Conservation (phyloP, 805 yeast genomes). For the Pichia rugopelliculosa region DNA sequence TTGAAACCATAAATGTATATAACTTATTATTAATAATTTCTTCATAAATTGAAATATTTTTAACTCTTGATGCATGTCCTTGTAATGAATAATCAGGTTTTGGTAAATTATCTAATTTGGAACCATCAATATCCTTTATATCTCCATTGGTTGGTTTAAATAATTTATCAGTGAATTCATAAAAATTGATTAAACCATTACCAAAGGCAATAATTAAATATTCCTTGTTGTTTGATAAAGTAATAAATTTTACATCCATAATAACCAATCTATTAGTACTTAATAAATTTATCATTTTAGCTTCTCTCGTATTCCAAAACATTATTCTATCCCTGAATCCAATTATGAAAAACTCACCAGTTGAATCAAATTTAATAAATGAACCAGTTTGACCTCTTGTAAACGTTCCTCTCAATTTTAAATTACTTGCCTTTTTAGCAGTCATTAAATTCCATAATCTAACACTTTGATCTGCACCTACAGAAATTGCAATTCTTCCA, state of each 20-base stretch:
- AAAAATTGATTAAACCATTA: conserved; percentile 63
- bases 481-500: conserved; percentile 85
- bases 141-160: conserved; percentile 10
- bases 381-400: conserved; percentile 46
- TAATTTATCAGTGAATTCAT: conserved; percentile 32
- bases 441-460: conserved; percentile 97
- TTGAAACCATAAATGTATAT: conserved; percentile 53
- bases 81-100: conserved; percentile 52
- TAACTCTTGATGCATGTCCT: conserved; percentile 84
- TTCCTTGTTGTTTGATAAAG: conserved; percentile 37
- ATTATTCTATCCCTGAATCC: conserved; percentile 62
- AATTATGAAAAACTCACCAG: conserved; percentile 71
- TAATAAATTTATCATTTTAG: conserved; percentile 45
- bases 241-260: conserved; percentile 56
- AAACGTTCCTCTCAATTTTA: conserved; percentile 65
- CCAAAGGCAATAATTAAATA: conserved; percentile 61
- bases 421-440: conserved; percentile 80
- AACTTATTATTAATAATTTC: conserved; percentile 29
- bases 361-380: conserved; percentile 29
- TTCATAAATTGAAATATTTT: conserved; percentile 56
- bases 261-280: conserved; percentile 42
- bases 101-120: conserved; percentile 13
- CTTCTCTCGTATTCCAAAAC: conserved; percentile 56
- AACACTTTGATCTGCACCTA: conserved; percentile 76
- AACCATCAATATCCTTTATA: conserved; percentile 24